Percentiles rank a stretch among this genome's conserved stretches.
phyloP scores from a whole-genome alignment of 331 rosid species.

The Quercus phellos region DNA sequence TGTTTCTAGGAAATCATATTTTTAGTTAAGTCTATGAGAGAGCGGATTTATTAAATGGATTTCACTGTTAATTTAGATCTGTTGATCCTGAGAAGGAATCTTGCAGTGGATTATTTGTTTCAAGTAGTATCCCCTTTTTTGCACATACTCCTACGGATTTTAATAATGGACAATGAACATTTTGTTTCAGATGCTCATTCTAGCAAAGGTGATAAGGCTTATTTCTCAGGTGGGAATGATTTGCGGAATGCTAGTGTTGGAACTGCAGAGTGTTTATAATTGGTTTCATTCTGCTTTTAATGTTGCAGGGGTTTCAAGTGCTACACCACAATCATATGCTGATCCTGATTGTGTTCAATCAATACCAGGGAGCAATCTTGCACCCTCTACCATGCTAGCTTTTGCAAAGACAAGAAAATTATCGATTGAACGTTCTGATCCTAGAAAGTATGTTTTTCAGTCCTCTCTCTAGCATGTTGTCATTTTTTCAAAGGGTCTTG shows the following conservation, averaged over 20 bases:
- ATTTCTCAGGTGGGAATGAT: slow-evolving; percentile 31
- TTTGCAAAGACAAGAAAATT: slow-evolving; percentile 50
- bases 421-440: slow-evolving; percentile 43
- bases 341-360: slow-evolving; percentile 40
- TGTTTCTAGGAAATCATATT: neutral
- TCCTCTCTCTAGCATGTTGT: slow-evolving; percentile 1
- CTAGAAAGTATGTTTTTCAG: slow-evolving; percentile 45
- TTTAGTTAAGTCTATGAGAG: neutral
- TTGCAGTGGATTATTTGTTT: neutral
- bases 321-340: slow-evolving; percentile 31
- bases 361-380: slow-evolving; percentile 36
- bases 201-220: slow-evolving; percentile 42
- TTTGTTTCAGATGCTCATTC: slow-evolving; percentile 47
- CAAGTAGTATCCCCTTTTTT: slow-evolving; percentile 3
- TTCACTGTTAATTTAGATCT: neutral
- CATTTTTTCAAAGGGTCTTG: slow-evolving; percentile 6
- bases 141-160: slow-evolving; percentile 14
- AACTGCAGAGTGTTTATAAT: slow-evolving; percentile 20
- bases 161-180: slow-evolving; percentile 18
- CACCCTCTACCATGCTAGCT: slow-evolving; percentile 35
- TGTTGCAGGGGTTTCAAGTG: slow-evolving; percentile 54
- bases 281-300: slow-evolving; percentile 26
- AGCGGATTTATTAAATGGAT: neutral
- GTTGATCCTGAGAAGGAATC: neutral
- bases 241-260: slow-evolving; percentile 13